Evolutionary conservation across 2,329 filamentous ascomycete species (phyloP).

Genomic region (Ilyonectria destructans): DNA sequence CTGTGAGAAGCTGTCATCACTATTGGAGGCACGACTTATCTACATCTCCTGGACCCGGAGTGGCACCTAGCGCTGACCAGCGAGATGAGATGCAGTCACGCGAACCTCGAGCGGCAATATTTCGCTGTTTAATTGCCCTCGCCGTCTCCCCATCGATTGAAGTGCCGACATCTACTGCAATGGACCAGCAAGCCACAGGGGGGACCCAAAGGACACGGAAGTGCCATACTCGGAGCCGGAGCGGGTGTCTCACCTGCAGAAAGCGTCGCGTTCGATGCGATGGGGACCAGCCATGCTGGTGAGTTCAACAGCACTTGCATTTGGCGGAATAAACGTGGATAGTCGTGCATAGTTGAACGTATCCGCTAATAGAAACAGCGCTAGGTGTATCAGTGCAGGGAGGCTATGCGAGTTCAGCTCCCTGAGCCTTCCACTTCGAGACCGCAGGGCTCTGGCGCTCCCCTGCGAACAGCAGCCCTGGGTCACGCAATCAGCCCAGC

Average conservation of each 20-base stretch:
- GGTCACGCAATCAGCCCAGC: slow-evolving; percentile 12
- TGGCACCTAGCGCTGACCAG: not conserved
- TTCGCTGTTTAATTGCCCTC: not conserved
- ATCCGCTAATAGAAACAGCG: slow-evolving; percentile 28
- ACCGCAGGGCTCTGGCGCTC: slow-evolving; percentile 37
- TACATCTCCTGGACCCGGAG: not conserved
- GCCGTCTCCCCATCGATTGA: not conserved
- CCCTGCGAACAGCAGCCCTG: slow-evolving; percentile 47
- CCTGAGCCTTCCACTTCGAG: slow-evolving; percentile 42
- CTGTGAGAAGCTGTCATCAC: not conserved
- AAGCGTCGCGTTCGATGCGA: slow-evolving; percentile 32
- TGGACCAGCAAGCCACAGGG: slow-evolving; percentile 4
- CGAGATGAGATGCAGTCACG: not conserved
- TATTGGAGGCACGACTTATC: not conserved
- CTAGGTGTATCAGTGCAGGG: slow-evolving; percentile 31
- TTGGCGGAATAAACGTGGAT: not conserved
- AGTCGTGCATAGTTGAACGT: not conserved
- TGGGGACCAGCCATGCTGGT: slow-evolving; percentile 39
- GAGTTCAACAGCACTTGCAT: slow-evolving; percentile 17
- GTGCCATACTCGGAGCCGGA: slow-evolving; percentile 31
- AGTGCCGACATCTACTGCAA: not conserved
- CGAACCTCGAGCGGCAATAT: not conserved
- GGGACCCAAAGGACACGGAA: slow-evolving; percentile 3
- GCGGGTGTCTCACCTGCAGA: slow-evolving; percentile 32
- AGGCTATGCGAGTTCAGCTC: slow-evolving; percentile 39